Percentiles rank a stretch among this genome's conserved stretches.
Conservation (phyloP, 2,329 filamentous ascomycete genomes). For the Monosporascus sp. region DNA sequence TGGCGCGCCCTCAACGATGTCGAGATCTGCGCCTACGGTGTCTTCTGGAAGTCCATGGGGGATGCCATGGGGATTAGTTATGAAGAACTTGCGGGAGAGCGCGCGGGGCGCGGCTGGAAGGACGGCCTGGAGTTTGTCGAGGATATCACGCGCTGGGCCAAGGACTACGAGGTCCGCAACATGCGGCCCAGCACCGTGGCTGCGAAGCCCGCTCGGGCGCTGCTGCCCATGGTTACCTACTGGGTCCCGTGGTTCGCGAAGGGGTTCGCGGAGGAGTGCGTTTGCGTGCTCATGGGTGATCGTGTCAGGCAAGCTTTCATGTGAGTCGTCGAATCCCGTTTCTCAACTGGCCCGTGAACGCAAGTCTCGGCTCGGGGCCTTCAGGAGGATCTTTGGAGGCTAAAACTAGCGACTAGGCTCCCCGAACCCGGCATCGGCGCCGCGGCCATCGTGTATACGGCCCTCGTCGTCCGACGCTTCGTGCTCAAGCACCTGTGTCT, state of each 20-base stretch:
- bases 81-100: conserved; percentile 27
- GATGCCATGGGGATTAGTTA: conserved; percentile 63
- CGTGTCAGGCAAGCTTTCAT: conserved; percentile 60
- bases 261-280: conserved; percentile 42
- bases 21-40: conserved; percentile 62
- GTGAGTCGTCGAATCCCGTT: conserved; percentile 34
- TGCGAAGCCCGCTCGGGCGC: conserved; percentile 49
- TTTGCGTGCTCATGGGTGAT: conserved; percentile 59
- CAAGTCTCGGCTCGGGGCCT: no score
- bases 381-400: no score
- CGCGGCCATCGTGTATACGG: conserved; percentile 35
- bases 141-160: conserved; percentile 43
- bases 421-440: conserved; percentile 36
- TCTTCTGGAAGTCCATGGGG: conserved; percentile 67
- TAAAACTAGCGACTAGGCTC: conserved; percentile 25
- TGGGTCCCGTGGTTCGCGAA: conserved; percentile 42
- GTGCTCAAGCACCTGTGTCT: conserved; percentile 52
- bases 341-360: neutral
- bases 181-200: conserved; percentile 53
- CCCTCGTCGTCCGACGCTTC: conserved; percentile 49
- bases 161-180: conserved; percentile 50
- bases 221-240: conserved; percentile 56
- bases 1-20: conserved; percentile 64
- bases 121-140: conserved; percentile 49
- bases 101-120: conserved; percentile 29